Percentiles rank a stretch among this genome's conserved stretches.
Evolutionary conservation across 495 filamentous ascomycete genomes (phyloP).

Genomic region (Delitschia confertaspora): DNA sequence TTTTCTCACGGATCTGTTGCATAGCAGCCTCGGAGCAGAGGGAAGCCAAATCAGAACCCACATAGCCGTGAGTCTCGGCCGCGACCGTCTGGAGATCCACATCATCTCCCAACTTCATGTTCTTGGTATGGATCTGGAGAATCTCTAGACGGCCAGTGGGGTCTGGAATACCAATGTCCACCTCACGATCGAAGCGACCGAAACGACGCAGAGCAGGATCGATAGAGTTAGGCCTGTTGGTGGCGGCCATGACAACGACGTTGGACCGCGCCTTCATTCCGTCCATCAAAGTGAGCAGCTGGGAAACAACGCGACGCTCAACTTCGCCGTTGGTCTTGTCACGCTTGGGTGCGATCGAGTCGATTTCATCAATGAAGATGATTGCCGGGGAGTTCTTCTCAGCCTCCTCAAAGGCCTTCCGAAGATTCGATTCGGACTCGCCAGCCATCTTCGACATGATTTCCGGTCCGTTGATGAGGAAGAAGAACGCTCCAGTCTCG

Average conservation of each 20-base stretch:
- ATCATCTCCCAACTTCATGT: constrained; percentile 98
- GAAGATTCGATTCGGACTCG: constrained; percentile 94
- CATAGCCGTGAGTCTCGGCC: constrained; percentile 96
- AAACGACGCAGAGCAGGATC: constrained; percentile 95
- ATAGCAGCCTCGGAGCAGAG: constrained; percentile 98
- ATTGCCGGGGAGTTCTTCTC: constrained; percentile 99
- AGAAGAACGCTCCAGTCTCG: constrained; percentile 98
- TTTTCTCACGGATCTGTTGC: constrained; percentile 99
- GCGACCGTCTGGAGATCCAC: constrained; percentile 96
- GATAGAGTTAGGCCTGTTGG: constrained; percentile 95
- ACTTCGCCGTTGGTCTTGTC: constrained; percentile 99
- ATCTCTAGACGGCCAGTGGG: constrained; percentile 98
- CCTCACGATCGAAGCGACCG: constrained; percentile 96
- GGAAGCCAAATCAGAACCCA: constrained; percentile 97
- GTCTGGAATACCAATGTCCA: constrained; percentile 96
- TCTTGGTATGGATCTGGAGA: constrained; percentile 98
- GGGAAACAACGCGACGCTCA: constrained; percentile 95
- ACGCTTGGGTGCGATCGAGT: constrained; percentile 97
- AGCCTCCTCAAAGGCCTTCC: constrained; percentile 97
- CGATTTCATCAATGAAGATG: constrained; percentile 99
- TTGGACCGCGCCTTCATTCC: constrained; percentile 99
- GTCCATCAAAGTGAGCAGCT: constrained; percentile 96
- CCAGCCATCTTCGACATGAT: constrained; percentile 99
- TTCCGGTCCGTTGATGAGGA: constrained; percentile 97
- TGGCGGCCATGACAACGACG: constrained; percentile 97